Percentiles rank a stretch among this genome's conserved stretches.
Conservation (phyloP, 148 eudicot genomes). For the Pouteria glomerata region DNA sequence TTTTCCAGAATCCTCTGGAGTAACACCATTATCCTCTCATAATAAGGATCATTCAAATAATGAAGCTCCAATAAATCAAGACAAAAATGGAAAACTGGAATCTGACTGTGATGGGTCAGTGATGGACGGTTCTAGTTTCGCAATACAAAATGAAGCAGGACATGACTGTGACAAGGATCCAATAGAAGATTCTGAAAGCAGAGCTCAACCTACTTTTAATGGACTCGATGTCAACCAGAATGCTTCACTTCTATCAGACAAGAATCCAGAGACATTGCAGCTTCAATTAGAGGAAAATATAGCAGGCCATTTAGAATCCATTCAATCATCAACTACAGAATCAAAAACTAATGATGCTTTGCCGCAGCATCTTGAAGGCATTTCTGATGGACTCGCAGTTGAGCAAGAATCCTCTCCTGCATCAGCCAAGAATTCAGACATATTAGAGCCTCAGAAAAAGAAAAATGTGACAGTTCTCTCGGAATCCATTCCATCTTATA, state of each 20-base stretch:
- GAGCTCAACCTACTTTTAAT: not conserved
- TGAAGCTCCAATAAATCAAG: conserved; percentile 2
- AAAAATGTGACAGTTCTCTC: not conserved
- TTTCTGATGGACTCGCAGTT: conserved; percentile 14
- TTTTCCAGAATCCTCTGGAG: not conserved
- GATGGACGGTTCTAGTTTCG: not conserved
- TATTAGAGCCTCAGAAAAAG: conserved; percentile 1
- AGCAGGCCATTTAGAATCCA: not conserved
- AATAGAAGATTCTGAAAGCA: not conserved
- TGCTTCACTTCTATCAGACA: not conserved
- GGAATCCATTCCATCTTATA: not conserved
- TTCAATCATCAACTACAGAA: conserved; percentile 4
- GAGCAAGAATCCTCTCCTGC: conserved; percentile 5
- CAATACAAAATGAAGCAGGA: not conserved
- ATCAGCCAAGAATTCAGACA: not conserved
- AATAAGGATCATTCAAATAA: not conserved
- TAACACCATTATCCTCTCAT: not conserved
- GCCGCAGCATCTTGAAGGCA: not conserved
- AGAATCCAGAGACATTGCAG: not conserved
- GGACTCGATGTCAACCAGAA: not conserved
- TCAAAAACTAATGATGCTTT: conserved; percentile 1
- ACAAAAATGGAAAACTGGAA: conserved; percentile 1
- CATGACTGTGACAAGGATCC: not conserved
- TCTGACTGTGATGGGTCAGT: not conserved
- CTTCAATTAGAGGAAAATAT: conserved; percentile 1